Evolutionary conservation across 108 stramenopile genomes (phyloP), one percentile per base, ranked within the genome.

Genomic region (Skeletonema marinoi): DNA sequence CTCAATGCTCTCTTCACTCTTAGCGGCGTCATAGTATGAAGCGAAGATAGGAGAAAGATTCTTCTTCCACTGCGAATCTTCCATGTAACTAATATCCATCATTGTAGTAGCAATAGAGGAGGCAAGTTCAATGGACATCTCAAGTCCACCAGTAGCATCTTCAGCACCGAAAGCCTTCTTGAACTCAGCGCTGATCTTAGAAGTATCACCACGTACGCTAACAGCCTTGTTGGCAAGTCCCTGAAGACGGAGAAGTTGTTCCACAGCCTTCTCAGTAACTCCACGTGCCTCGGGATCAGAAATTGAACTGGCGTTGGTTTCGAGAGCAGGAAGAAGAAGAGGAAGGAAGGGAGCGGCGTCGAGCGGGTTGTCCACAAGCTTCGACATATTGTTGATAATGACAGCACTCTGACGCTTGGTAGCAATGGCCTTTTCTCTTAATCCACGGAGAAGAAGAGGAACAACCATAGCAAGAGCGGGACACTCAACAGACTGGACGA

Each of bases 391-490:
- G 86, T 98, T 95, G 63, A 97, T 98, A 81, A 99, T 99, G 32
- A 98, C 96, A 59, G 98, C 97, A 44, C 98, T 96, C 83, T 98
- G 98, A 70, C 98, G 92, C 89, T 99, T 99, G 46, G 96, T 94
- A 41, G 96, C 93, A 31, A 81, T 95, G 42, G 65, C 72, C 66
- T 98, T 96, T 74, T 98, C 98, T 16, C 92, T 88, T 33, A 99
- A 85, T 62, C 98, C 99, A 60, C 99, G 98, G 33, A 93, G 86
- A 41, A 99, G 88, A 32, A 99, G 86, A n/a, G 99, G 99, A 35
- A 99, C 96, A 78, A 98, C 90, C 86, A 99, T 94, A 67, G 99
- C 99, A 74, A 99, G 94, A 9, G 98, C 98, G 5, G 99, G 92
- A 16, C 94, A 96, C 65, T 99, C 99, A 61, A 99, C 98, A 41